These are phyloP conservation scores for Coemansia sp. DNA, from an alignment of 192 early-diverging fungal genomes.

Conservation along the genomic window DNA sequence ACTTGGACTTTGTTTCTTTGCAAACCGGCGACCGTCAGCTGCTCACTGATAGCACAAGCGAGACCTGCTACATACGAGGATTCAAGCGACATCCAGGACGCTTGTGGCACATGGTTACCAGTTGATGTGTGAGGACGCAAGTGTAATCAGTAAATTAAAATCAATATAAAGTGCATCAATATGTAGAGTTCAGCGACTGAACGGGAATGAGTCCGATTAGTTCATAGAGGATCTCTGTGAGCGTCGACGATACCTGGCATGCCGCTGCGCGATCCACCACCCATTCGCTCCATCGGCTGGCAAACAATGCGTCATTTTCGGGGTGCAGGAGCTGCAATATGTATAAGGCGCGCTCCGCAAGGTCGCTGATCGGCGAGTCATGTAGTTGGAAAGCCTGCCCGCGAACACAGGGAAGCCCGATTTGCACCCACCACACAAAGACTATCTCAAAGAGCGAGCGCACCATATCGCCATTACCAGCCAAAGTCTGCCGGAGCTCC, in stretches of 20 bases:
- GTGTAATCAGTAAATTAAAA: neutral
- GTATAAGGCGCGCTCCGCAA: slow-evolving; percentile 49
- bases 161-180: neutral
- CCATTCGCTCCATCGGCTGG: slow-evolving; percentile 34
- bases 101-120: neutral
- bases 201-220: slow-evolving; percentile 37
- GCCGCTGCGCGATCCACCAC: slow-evolving; percentile 33
- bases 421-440: slow-evolving; percentile 37
- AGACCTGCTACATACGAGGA: neutral
- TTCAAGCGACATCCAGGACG: too few species aligned
- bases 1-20: too few species aligned
- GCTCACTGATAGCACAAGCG: too few species aligned
- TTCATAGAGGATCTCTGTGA: slow-evolving; percentile 43
- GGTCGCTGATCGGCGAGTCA: slow-evolving; percentile 39
- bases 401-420: slow-evolving; percentile 19
- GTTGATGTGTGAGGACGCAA: neutral
- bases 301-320: slow-evolving; percentile 43
- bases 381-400: slow-evolving; percentile 5
- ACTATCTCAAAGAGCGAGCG: slow-evolving; percentile 43
- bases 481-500: slow-evolving; percentile 29
- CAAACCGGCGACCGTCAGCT: too few species aligned
- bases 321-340: slow-evolving; percentile 49
- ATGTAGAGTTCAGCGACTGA: slow-evolving; percentile 10
- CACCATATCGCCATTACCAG: slow-evolving; percentile 19
- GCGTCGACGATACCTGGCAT: slow-evolving; percentile 8